Evolutionary conservation across 2,329 filamentous ascomycete species (phyloP).

Genomic region (Calonectria multiphialidica): DNA sequence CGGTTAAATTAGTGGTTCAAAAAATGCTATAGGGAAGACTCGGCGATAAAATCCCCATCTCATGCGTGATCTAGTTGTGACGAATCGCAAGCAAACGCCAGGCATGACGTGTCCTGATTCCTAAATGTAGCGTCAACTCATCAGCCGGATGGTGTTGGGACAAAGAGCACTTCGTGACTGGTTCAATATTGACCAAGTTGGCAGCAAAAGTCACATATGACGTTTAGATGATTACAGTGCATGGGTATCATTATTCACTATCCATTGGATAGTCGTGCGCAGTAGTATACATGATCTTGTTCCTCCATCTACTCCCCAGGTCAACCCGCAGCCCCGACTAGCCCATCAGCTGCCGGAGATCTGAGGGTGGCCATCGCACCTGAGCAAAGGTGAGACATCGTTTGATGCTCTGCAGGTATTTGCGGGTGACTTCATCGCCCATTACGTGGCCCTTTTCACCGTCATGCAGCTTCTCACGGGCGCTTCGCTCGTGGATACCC

Average conservation of each 20-base stretch:
- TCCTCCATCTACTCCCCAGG: not conserved
- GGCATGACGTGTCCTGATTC: no score
- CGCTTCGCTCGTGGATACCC: constrained; percentile 97
- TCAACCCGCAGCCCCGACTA: constrained; percentile 31
- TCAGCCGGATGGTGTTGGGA: no score
- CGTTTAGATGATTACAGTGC: not conserved
- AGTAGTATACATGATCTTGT: constrained; percentile 8
- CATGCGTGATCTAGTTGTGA: no score
- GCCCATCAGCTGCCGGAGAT: constrained; percentile 95
- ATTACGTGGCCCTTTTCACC: constrained; percentile 93
- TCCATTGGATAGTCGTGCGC: not conserved
- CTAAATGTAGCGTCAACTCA: no score
- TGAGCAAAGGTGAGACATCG: constrained; percentile 96
- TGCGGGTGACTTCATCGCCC: constrained; percentile 95
- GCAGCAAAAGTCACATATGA: not conserved
- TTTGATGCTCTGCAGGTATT: constrained; percentile 98
- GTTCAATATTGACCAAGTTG: not conserved
- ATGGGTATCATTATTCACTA: constrained; percentile 38
- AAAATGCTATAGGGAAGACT: no score
- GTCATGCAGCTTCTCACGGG: constrained; percentile 94
- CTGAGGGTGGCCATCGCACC: constrained; percentile 94
- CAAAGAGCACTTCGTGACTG: not conserved
- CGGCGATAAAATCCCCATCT: no score
- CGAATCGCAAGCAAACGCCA: no score
- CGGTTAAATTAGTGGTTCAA: no score